Evolutionary conservation across 1,284 basidiomycete genomes (phyloP).

Genomic region (Boletus smithii): DNA sequence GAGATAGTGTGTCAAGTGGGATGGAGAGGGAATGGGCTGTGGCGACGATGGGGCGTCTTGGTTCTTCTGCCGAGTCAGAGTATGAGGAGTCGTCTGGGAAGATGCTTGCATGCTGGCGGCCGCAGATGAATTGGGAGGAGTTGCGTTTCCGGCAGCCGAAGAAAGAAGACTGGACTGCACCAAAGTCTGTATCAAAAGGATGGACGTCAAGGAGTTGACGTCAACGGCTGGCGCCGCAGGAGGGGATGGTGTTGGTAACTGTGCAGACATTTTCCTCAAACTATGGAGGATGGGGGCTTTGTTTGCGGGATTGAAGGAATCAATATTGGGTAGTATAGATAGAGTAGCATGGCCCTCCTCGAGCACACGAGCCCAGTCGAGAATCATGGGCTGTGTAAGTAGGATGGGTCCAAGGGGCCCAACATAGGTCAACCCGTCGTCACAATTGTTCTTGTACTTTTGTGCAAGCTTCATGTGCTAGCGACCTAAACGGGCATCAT

Average conservation of each 20-base stretch:
- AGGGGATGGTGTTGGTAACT: not conserved
- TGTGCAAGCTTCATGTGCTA: constrained; percentile 4
- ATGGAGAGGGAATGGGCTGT: not conserved
- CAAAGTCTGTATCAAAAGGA: not conserved
- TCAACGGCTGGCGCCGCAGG: not conserved
- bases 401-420: not conserved
- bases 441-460: constrained; percentile 3
- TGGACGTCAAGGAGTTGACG: not conserved
- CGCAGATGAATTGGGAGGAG: not conserved
- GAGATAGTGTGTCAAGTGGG: constrained; percentile 1
- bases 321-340: not conserved
- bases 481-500: not conserved
- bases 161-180: not conserved
- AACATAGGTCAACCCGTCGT: constrained; percentile 5
- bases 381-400: constrained; percentile 5
- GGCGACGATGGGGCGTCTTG: not conserved
- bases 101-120: not conserved
- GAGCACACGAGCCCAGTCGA: constrained; percentile 1
- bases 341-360: not conserved
- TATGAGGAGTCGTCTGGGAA: not conserved
- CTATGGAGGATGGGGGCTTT: constrained; percentile 3
- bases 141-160: not conserved
- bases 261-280: not conserved
- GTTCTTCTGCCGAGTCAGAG: not conserved
- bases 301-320: constrained; percentile 7